These are phyloP conservation scores for Daldinia childiae DNA, from an alignment of 495 filamentous ascomycete genomes.

Conservation along the genomic window DNA sequence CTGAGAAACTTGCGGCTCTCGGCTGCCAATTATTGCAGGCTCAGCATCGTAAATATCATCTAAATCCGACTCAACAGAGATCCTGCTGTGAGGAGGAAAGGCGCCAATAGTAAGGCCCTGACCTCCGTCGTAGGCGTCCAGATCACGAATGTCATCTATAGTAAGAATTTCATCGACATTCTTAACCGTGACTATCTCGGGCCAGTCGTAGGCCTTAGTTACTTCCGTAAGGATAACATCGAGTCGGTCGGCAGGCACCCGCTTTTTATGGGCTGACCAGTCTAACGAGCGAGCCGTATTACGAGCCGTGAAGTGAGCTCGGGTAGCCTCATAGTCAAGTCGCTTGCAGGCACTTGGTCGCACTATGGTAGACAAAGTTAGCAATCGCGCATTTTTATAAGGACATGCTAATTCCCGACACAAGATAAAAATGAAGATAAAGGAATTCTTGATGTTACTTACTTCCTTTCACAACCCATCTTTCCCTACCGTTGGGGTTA, in stretches of 20 bases:
- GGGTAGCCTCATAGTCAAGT: slow-evolving; percentile 7
- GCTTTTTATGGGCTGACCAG: background rate
- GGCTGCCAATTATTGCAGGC: background rate
- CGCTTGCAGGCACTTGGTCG: background rate
- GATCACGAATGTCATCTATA: background rate
- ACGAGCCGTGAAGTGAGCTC: background rate
- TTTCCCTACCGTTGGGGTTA: background rate
- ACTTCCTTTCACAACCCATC: slow-evolving; percentile 3
- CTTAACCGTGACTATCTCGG: background rate
- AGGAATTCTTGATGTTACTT: background rate
- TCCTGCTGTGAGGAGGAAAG: background rate
- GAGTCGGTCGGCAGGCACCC: background rate
- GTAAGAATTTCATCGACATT: background rate
- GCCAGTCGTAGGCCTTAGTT: background rate
- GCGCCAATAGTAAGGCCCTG: background rate
- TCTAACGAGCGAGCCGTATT: background rate
- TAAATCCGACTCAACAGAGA: background rate
- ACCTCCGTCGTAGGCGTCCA: background rate
- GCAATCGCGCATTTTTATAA: background rate
- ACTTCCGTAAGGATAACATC: background rate
- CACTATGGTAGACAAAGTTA: background rate
- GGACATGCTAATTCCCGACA: background rate
- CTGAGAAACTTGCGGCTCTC: no score
- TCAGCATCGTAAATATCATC: background rate
- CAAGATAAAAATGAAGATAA: background rate